Conservation (phyloP, 2,329 filamentous ascomycete genomes). For the Penicillium janthinellum region DNA sequence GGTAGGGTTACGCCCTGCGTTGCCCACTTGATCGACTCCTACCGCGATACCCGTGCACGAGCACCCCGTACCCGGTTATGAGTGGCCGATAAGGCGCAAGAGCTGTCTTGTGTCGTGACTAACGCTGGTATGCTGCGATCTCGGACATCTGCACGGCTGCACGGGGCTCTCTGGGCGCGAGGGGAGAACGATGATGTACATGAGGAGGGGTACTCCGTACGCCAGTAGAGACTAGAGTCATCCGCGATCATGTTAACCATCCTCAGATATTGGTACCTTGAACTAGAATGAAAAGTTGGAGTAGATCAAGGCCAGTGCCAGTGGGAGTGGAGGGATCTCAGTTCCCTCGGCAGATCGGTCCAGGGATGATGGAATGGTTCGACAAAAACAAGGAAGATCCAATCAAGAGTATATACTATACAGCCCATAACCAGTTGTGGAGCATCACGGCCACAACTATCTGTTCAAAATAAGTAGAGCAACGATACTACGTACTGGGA, state of each 20-base stretch:
- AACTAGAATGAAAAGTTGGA: not conserved
- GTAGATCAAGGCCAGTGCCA: not conserved
- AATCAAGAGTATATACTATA: not conserved
- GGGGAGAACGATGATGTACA: not conserved
- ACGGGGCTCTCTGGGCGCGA: not conserved
- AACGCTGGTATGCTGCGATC: constrained; percentile 2
- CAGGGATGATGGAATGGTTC: constrained; percentile 4
- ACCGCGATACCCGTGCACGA: constrained; percentile 4
- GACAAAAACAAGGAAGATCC: not conserved
- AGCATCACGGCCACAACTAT: not conserved
- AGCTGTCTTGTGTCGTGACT: not conserved
- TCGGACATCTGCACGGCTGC: constrained; percentile 9
- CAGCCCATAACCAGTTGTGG: not conserved
- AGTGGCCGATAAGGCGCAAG: constrained; percentile 12
- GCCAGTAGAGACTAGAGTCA: not conserved
- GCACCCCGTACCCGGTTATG: constrained; percentile 1
- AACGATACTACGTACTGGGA: not conserved
- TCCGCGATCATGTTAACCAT: too few relatives aligned
- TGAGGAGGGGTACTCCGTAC: not conserved
- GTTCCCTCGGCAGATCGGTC: constrained; percentile 2
- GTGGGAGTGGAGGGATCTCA: not conserved
- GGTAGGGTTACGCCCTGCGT: constrained; percentile 11
- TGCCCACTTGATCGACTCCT: not conserved
- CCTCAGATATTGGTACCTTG: not conserved
- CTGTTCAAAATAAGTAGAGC: not conserved